phyloP scores from a whole-genome alignment of 495 filamentous ascomycete genomes.

The Daldinia concentrica region DNA sequence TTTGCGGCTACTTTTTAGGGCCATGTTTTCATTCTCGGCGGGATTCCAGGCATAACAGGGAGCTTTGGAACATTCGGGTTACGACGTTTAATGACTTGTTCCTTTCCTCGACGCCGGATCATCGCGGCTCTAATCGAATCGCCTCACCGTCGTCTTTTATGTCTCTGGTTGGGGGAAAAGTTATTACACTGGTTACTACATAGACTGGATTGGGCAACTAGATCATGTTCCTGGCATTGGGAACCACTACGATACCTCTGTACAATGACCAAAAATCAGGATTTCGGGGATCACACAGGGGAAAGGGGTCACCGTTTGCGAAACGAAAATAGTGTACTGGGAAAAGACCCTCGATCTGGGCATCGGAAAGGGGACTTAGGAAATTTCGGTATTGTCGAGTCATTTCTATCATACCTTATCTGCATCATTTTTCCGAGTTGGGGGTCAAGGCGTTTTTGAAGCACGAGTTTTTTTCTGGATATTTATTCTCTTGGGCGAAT shows the following conservation, averaged over 20 bases:
- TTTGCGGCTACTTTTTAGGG: slow-evolving; percentile 20
- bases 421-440: not conserved
- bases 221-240: slow-evolving; percentile 32
- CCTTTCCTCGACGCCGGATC: slow-evolving; percentile 38
- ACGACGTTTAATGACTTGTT: slow-evolving; percentile 46
- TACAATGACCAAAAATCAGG: slow-evolving; percentile 35
- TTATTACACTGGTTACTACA: slow-evolving; percentile 36
- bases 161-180: slow-evolving; percentile 36
- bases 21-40: slow-evolving; percentile 35
- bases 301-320: slow-evolving; percentile 25
- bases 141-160: slow-evolving; percentile 29
- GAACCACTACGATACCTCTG: slow-evolving; percentile 41
- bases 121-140: slow-evolving; percentile 31
- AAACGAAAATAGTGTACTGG: slow-evolving; percentile 23
- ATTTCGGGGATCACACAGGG: slow-evolving; percentile 29
- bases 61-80: slow-evolving; percentile 38
- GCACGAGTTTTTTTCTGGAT: not conserved
- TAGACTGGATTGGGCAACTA: slow-evolving; percentile 49
- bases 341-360: slow-evolving; percentile 22
- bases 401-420: slow-evolving; percentile 9
- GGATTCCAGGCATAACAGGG: slow-evolving; percentile 29
- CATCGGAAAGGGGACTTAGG: slow-evolving; percentile 11
- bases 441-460: slow-evolving; percentile 8
- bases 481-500: not conserved
- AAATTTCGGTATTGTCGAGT: not conserved